A percentile compares a stretch with the other conserved stretches of the same genome.
phyloP scores from a whole-genome alignment of 192 early-diverging fungal genomes.

The Geosiphon pyriformis region DNA sequence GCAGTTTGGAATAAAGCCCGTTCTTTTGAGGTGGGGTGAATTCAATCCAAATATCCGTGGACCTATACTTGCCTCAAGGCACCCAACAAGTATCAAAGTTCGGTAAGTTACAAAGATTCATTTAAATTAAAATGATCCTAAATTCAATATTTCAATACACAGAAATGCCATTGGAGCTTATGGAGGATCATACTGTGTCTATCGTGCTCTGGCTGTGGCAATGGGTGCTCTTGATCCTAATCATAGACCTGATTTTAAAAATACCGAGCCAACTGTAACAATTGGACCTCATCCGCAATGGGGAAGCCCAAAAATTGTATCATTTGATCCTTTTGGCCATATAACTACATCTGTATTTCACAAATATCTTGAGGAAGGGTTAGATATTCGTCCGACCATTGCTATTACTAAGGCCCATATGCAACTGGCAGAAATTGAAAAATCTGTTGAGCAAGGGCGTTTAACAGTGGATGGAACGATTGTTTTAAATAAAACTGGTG shows the following conservation, averaged over 20 bases:
- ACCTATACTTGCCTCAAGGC: slow-evolving; percentile 80
- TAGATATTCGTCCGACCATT: slow-evolving; percentile 87
- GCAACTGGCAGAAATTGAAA: slow-evolving; percentile 86
- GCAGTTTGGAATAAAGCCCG: slow-evolving; percentile 64
- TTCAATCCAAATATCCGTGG: slow-evolving; percentile 68
- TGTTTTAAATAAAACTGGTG: slow-evolving; percentile 70
- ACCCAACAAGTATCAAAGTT: slow-evolving; percentile 65
- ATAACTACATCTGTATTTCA: slow-evolving; percentile 57
- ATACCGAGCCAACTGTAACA: slow-evolving; percentile 80
- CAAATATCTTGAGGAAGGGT: slow-evolving; percentile 55
- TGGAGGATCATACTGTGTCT: slow-evolving; percentile 88
- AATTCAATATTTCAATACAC: background rate
- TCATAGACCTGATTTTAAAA: slow-evolving; percentile 80
- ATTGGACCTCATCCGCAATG: slow-evolving; percentile 78
- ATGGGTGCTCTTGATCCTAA: slow-evolving; percentile 75
- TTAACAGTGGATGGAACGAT: slow-evolving; percentile 78
- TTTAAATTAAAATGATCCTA: background rate
- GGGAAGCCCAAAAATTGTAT: slow-evolving; percentile 88
- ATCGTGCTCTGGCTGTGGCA: slow-evolving; percentile 86
- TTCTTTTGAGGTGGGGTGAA: slow-evolving; percentile 74
- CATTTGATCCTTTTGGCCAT: slow-evolving; percentile 91
- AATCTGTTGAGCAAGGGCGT: slow-evolving; percentile 52
- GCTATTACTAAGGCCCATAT: slow-evolving; percentile 95
- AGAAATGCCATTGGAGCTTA: slow-evolving; percentile 94
- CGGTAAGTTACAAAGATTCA: slow-evolving; percentile 38